A percentile compares a stretch with the other conserved stretches of the same genome.
Conservation (phyloP, 129 eudicot genomes). For the Mikania micrantha region DNA sequence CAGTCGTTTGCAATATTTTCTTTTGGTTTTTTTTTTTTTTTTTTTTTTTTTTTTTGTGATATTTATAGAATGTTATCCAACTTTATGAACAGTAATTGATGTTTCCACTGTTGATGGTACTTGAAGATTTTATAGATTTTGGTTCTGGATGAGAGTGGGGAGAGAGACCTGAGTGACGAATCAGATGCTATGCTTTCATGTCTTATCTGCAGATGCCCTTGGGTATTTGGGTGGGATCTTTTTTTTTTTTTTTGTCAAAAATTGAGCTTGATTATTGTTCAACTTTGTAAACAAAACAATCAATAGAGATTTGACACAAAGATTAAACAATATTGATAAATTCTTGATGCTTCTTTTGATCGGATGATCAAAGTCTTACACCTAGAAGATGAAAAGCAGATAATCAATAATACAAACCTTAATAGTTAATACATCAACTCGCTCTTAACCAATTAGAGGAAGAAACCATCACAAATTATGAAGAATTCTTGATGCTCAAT, state of each 20-base stretch:
- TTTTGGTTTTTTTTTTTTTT: too few relatives aligned
- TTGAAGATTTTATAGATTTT: neutral
- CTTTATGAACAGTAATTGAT: neutral
- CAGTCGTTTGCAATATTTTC: neutral
- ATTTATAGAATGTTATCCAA: neutral
- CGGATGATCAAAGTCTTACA: neutral
- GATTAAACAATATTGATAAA: neutral
- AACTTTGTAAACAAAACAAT: neutral
- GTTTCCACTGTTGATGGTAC: conserved; percentile 1
- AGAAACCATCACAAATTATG: neutral
- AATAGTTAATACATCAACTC: neutral
- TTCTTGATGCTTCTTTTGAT: neutral
- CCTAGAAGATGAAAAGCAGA: conserved; percentile 2
- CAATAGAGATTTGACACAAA: neutral
- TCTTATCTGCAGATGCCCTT: neutral
- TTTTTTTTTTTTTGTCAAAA: neutral
- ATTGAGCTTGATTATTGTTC: neutral
- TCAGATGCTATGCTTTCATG: neutral
- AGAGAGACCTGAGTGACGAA: too few relatives aligned
- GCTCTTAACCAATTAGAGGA: neutral
- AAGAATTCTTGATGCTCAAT: neutral
- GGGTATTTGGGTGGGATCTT: neutral
- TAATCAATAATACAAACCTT: neutral
- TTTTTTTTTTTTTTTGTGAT: too few relatives aligned
- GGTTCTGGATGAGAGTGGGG: too few relatives aligned